Conservation (phyloP, 768 basidiomycete species). For the Panaeolus papilionaceus region DNA sequence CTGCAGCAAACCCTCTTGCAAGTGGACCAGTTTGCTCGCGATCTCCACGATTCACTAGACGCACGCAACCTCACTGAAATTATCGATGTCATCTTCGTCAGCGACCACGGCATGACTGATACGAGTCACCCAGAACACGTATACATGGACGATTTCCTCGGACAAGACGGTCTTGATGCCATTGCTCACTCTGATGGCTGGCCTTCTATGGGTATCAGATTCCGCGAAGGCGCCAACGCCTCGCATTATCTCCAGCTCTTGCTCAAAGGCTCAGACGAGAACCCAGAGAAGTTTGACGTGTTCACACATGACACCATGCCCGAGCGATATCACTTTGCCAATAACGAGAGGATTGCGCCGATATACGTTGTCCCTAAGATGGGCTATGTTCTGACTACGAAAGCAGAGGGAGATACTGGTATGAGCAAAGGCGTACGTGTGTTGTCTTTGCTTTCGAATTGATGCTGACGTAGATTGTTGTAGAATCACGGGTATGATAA, state of each 20-base stretch:
- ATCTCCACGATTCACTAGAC: slow-evolving; percentile 66
- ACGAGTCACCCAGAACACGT: slow-evolving; percentile 79
- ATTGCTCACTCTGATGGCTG: slow-evolving; percentile 87
- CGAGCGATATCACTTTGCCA: slow-evolving; percentile 74
- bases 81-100: slow-evolving; percentile 89
- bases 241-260: slow-evolving; percentile 62
- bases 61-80: slow-evolving; percentile 81
- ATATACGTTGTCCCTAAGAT: slow-evolving; percentile 85
- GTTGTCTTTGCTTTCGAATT: background rate
- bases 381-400: slow-evolving; percentile 80
- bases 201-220: slow-evolving; percentile 89
- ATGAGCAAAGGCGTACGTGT: slow-evolving; percentile 79
- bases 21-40: slow-evolving; percentile 78
- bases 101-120: slow-evolving; percentile 92
- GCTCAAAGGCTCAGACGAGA: slow-evolving; percentile 52
- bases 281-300: slow-evolving; percentile 76
- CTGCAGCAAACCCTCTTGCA: slow-evolving; percentile 63
- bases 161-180: slow-evolving; percentile 59
- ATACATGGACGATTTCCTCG: slow-evolving; percentile 84
- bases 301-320: slow-evolving; percentile 87
- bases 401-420: slow-evolving; percentile 60
- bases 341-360: slow-evolving; percentile 83
- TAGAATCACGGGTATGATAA: slow-evolving; percentile 95
- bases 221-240: slow-evolving; percentile 62
- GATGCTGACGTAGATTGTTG: background rate